A percentile compares a stretch with the other conserved stretches of the same genome.
These are phyloP conservation scores for Leishmania major DNA, from an alignment of 208 protist species.

Conservation along the genomic window DNA sequence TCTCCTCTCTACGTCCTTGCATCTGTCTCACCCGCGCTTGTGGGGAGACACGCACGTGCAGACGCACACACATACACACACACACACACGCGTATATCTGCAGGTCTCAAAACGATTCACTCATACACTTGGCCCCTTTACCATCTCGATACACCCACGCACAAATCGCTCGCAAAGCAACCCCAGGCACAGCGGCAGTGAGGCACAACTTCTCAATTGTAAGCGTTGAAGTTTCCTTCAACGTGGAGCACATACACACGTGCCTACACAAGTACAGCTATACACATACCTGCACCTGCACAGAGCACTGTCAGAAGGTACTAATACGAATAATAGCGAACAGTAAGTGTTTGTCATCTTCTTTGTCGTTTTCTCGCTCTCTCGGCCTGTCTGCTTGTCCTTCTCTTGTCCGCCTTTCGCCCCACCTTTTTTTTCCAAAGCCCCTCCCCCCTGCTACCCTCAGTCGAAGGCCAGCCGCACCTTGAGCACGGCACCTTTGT, in stretches of 20 bases:
- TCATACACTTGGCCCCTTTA: background rate
- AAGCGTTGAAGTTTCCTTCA: background rate
- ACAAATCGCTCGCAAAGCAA: background rate
- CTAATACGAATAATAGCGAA: background rate
- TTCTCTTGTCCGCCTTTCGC: background rate
- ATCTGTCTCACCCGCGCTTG: background rate
- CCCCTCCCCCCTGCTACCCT: background rate
- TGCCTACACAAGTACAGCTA: no score
- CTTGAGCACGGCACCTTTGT: background rate
- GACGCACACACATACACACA: constrained; percentile 19
- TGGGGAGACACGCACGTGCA: background rate
- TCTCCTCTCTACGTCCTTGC: background rate
- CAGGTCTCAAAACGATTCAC: background rate
- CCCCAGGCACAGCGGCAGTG: background rate
- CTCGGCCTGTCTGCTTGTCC: background rate
- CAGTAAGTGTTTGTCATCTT: background rate
- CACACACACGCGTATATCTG: constrained; percentile 10
- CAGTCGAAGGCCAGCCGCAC: background rate
- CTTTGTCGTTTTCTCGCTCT: background rate
- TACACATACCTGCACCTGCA: background rate
- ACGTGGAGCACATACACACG: background rate
- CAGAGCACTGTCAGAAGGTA: background rate
- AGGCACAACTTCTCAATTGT: background rate
- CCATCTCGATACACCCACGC: constrained; percentile 2
- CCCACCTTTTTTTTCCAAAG: background rate